phyloP scores from a whole-genome alignment of 768 basidiomycete genomes.

The Boletus sp. region DNA sequence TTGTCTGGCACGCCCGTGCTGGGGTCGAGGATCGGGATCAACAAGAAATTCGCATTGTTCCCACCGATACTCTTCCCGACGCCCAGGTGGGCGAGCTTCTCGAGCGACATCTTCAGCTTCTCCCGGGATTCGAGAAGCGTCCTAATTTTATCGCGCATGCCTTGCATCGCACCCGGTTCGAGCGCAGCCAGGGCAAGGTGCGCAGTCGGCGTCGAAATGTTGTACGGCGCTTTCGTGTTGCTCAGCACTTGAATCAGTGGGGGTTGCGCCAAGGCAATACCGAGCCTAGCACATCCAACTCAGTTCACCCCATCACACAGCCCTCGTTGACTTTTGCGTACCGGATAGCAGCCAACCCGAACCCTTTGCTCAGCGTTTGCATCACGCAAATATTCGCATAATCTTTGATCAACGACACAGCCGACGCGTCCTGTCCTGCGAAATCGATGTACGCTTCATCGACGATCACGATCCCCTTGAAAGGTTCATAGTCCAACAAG shows the following conservation, averaged over 20 bases:
- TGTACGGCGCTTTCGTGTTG: conserved; percentile 98
- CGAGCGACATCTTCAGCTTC: conserved; percentile 49
- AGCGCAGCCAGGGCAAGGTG: conserved; percentile 77
- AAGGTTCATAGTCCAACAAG: conserved; percentile 73
- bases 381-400: conserved; percentile 91
- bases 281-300: conserved; percentile 52
- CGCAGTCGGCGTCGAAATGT: conserved; percentile 89
- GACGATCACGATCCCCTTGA: conserved; percentile 88
- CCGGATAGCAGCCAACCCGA: conserved; percentile 94
- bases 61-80: conserved; percentile 72
- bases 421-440: conserved; percentile 56
- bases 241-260: conserved; percentile 85
- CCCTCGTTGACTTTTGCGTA: conserved; percentile 33
- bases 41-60: conserved; percentile 86
- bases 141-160: conserved; percentile 63
- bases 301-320: background rate
- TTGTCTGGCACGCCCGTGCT: conserved; percentile 48
- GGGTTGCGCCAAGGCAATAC: conserved; percentile 86
- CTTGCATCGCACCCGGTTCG: conserved; percentile 53
- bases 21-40: conserved; percentile 68
- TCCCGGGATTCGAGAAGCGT: conserved; percentile 58
- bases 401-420: conserved; percentile 66
- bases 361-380: conserved; percentile 96
- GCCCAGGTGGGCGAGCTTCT: conserved; percentile 45
- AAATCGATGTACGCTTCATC: conserved; percentile 99